Conservation (phyloP, 2,329 filamentous ascomycete genomes). For the Colletotrichum endophyticum region DNA sequence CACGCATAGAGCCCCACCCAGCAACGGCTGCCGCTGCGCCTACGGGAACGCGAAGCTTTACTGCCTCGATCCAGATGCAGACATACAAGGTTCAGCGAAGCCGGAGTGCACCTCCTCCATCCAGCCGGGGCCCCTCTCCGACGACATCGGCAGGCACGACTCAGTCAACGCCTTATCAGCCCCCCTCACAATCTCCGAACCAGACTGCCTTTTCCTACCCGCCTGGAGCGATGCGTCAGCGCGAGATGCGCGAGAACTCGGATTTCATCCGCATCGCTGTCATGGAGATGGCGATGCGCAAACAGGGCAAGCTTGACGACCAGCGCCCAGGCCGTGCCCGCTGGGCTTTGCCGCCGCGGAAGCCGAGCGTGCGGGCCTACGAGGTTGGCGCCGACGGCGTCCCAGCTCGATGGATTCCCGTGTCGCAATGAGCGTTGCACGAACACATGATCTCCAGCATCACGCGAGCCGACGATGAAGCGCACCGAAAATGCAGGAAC, state of each 20-base stretch:
- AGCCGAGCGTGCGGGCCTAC: conserved; percentile 57
- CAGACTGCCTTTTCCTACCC: conserved; percentile 39
- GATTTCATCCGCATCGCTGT: conserved; percentile 75
- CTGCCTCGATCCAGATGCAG: conserved; percentile 74
- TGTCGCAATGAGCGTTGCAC: conserved; percentile 21
- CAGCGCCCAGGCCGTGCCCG: conserved; percentile 70
- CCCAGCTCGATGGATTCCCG: conserved; percentile 62
- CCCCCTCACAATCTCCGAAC: conserved; percentile 35
- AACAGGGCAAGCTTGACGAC: conserved; percentile 68
- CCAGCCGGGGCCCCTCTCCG: conserved; percentile 34
- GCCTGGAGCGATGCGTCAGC: conserved; percentile 59
- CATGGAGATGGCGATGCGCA: conserved; percentile 76
- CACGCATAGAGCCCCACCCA: conserved; percentile 47
- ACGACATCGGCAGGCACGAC: conserved; percentile 33
- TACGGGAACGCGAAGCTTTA: conserved; percentile 48
- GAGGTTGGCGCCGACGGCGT: conserved; percentile 63
- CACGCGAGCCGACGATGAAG: neutral
- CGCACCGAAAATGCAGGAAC: neutral
- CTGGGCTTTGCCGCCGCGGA: conserved; percentile 71
- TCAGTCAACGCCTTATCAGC: conserved; percentile 30
- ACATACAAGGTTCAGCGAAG: conserved; percentile 68
- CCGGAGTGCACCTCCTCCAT: conserved; percentile 38
- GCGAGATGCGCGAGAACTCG: conserved; percentile 72
- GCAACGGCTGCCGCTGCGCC: conserved; percentile 28
- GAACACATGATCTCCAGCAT: neutral